Base-by-base conservation (phyloP, 306 rosid species). In the Cicer bijugum region DNA sequence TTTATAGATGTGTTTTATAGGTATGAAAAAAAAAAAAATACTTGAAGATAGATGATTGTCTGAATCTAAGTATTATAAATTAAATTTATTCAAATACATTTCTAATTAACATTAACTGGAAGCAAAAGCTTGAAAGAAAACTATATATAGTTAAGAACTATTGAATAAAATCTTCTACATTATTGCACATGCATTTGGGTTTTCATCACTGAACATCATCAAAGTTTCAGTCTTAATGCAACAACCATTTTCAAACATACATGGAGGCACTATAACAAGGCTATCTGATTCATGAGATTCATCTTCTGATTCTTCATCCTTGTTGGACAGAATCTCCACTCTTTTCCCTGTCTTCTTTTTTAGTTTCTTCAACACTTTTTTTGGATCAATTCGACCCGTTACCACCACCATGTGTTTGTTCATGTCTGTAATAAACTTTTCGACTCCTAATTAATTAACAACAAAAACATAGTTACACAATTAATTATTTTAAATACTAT, bases 131-230 rank as follows among this genome's bases (percentile, higher is more conserved):
- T 15, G 28, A 16, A 16, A 52, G 16, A 52, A 52, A 3, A 53
- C 19, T 16, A 16, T 3, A 15, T 7, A 52, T 53, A 4, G 8
- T 53, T 12, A 17, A 53, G 9, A 53, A 53, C 17, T 53, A 17
- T 14, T 50, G 6, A 53, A 16, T 16, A 16, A 53, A 15, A 53
- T 28, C 35, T 28, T 42, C 71, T 82, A 93, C 96, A 87, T 90
- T 4, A 89, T 47, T 64, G 39, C 68, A 86, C 96, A 93, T 12
- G 97, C 93, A 75, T 89, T 82, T 59, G 98, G 93, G 65, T 90
- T 90, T 74, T 93, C 96, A 47, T 93, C 98, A 42, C 88, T 93
- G 12, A 93, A 89, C 85, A 89, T 78, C 81, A 80, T 76, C 0
- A 83, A 59, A n/a, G 80, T 40, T 51, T 78, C 82, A 14, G 46